These are phyloP conservation scores for Lecanosticta acicola DNA, from an alignment of 2,329 filamentous ascomycete species.

Conservation along the genomic window DNA sequence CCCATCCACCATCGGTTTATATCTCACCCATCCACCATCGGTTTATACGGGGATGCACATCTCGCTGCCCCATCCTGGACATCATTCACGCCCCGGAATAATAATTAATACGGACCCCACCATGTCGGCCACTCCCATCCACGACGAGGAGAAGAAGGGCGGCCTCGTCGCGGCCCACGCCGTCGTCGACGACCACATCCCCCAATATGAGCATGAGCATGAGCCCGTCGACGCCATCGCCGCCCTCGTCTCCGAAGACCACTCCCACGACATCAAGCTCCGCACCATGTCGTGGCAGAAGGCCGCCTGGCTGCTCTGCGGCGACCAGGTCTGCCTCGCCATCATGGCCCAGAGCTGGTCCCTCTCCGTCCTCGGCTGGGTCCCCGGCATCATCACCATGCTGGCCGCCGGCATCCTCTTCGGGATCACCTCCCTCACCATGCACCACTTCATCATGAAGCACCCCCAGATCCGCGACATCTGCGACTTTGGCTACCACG, in stretches of 20 bases:
- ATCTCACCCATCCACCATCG: too few species aligned
- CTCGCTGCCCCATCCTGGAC: too few species aligned
- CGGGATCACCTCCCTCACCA: conserved; percentile 48
- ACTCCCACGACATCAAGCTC: conserved; percentile 47
- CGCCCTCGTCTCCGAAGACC: conserved; percentile 33
- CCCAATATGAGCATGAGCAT: conserved; percentile 10
- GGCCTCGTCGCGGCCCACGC: not conserved
- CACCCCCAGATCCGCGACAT: conserved; percentile 47
- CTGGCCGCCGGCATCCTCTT: conserved; percentile 42
- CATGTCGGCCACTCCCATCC: conserved; percentile 6
- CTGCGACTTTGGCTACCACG: conserved; percentile 47
- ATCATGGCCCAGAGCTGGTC: conserved; percentile 51
- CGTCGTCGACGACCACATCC: conserved; percentile 5
- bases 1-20: too few species aligned
- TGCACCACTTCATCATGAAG: conserved; percentile 51
- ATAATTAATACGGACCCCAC: not conserved
- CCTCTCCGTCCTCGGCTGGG: conserved; percentile 45
- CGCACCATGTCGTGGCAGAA: conserved; percentile 52
- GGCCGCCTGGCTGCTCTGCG: conserved; percentile 44
- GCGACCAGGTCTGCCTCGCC: conserved; percentile 48
- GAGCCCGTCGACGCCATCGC: conserved; percentile 21
- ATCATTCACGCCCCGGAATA: not conserved
- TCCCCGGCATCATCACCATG: conserved; percentile 46
- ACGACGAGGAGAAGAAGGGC: conserved; percentile 10
- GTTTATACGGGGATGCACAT: too few species aligned